A percentile compares a stretch with the other conserved stretches of the same genome.
phyloP scores from a whole-genome alignment of 129 eudicot species.

The Cynara cardunculus region DNA sequence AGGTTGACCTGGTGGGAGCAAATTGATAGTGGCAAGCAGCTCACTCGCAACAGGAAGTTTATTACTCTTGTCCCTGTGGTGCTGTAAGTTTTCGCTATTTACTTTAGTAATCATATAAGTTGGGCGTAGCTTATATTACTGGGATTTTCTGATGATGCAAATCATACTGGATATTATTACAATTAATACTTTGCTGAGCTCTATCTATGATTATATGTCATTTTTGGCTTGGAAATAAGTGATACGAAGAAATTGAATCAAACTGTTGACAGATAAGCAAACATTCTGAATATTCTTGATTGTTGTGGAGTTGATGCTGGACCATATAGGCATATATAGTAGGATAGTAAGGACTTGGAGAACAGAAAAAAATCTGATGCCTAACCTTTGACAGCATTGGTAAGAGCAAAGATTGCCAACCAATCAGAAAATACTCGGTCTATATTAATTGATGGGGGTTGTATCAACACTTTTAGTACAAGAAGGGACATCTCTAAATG shows the following conservation, averaged over 20 bases:
- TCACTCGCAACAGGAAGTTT: slow-evolving; percentile 92
- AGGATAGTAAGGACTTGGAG: not conserved
- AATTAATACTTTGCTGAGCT: not conserved
- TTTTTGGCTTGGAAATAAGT: not conserved
- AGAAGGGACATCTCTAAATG: not conserved
- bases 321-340: not conserved
- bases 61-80: slow-evolving; percentile 90
- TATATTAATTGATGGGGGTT: not conserved
- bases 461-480: not conserved
- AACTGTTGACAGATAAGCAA: not conserved
- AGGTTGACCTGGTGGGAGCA: slow-evolving; percentile 99
- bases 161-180: not conserved
- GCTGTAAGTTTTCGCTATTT: slow-evolving; percentile 55
- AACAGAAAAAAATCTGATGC: not conserved
- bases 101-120: not conserved
- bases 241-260: not conserved
- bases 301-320: not conserved
- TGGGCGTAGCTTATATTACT: slow-evolving; percentile 3
- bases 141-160: not conserved
- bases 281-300: not conserved
- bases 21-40: slow-evolving; percentile 85
- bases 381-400: not conserved
- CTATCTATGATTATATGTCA: slow-evolving; percentile 7
- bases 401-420: not conserved
- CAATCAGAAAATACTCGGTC: not conserved